phyloP scores from a whole-genome alignment of 306 rosid species.

The Cucumis melo region DNA sequence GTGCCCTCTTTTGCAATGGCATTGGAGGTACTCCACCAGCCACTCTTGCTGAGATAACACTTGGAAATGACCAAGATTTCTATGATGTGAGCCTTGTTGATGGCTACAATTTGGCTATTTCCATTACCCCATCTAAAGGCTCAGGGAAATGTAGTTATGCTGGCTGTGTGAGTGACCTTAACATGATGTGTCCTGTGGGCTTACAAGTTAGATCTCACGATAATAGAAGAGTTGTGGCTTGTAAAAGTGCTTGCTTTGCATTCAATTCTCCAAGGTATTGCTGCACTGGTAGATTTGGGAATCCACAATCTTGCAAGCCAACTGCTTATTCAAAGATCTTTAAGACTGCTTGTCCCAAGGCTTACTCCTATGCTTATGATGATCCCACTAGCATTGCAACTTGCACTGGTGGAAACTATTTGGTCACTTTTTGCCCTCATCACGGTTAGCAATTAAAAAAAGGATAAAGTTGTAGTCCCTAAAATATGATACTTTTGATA shows the following conservation, averaged over 20 bases:
- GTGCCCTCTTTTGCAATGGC: conserved; percentile 73
- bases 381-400: conserved; percentile 93
- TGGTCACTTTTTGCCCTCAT: conserved; percentile 75
- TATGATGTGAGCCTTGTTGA: conserved; percentile 91
- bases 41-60: conserved; percentile 74
- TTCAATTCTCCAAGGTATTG: conserved; percentile 77
- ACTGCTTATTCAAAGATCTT: conserved; percentile 77
- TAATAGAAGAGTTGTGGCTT: conserved; percentile 52
- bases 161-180: conserved; percentile 81
- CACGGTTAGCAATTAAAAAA: conserved; percentile 13
- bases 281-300: conserved; percentile 73
- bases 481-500: not conserved
- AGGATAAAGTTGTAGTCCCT: not conserved
- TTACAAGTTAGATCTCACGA: conserved; percentile 66
- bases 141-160: conserved; percentile 76
- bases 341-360: conserved; percentile 80
- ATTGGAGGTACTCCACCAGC: conserved; percentile 81
- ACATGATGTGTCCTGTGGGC: conserved; percentile 80
- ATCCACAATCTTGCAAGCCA: conserved; percentile 77
- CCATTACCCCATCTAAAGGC: conserved; percentile 58
- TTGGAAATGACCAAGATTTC: conserved; percentile 76
- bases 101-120: conserved; percentile 76
- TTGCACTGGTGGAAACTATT: conserved; percentile 55
- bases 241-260: conserved; percentile 78
- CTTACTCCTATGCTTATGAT: conserved; percentile 86